Evolutionary conservation across 495 filamentous ascomycete genomes (phyloP), one percentile per base, ranked within the genome.

Genomic region (Penicillium diatomitis): DNA sequence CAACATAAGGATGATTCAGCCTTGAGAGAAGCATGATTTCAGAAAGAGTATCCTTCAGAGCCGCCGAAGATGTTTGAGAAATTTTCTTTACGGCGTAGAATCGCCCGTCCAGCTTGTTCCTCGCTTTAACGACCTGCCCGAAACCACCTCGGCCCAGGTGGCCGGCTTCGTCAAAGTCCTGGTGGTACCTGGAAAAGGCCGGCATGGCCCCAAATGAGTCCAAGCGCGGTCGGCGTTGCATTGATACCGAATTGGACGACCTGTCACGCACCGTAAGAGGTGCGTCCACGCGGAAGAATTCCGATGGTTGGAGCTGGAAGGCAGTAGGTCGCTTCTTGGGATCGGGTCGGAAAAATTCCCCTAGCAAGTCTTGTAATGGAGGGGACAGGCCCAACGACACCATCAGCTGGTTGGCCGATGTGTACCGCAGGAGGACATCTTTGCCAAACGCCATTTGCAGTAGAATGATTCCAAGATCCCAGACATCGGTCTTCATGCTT

Each of bases 61-160:
- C 86, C 35, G 83, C 74, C 35, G 86, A 77, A 11, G 88, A 88
- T 44, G 82, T 84, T 52, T 90, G 84, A 27, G 82, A 87, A 46
- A 98, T 94, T 60, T 96, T 96, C 65, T 98, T 98, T 52, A 98
- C 82, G 4, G 92, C 92, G 73, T 98, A 98, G 8, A 94, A 80
- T 45, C 86, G 84, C 6, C 88, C 87, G 66, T 97, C 91, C 5
- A 96, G 78, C 65, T 90, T 94, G 57, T 96, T 95, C 48, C 94
- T 79, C 5, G 92, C 91, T 62, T 91, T 90, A 38, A 98, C 89
- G n/a, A 98, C 92, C 68, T 96, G 87, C 31, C 94, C 92, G 65
- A 94, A 98, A 2, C 91, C 94, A 10, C 92, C 92, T 66, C 88
- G 92, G 29, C 94, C 92, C 12, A 98, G 72, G 2, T 85, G 81